Conservation (phyloP, 1,284 basidiomycete species). For the Cutaneotrichosporon spelunceum region DNA sequence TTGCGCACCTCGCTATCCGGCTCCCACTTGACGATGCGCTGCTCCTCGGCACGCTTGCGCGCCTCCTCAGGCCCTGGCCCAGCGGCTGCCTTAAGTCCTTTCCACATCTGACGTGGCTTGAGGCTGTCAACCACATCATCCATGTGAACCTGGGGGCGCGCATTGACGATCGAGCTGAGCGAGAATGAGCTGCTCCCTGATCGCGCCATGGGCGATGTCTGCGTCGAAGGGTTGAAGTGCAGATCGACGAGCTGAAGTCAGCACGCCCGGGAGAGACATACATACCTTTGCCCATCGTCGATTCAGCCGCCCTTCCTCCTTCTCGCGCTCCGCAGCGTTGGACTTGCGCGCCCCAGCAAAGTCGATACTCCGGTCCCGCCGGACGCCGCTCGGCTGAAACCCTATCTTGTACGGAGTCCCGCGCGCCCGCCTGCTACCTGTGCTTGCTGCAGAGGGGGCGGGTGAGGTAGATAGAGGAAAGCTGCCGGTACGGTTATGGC, state of each 20-base stretch:
- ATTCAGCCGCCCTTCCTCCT: conserved; percentile 75
- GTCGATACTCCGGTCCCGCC: conserved; percentile 69
- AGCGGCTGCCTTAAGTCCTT: conserved; percentile 59
- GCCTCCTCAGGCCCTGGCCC: conserved; percentile 56
- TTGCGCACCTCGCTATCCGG: conserved; percentile 70
- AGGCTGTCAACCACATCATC: conserved; percentile 38
- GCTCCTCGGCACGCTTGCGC: conserved; percentile 64
- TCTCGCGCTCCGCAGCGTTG: conserved; percentile 61
- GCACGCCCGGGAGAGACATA: neutral
- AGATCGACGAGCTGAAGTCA: conserved; percentile 61
- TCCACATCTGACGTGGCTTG: conserved; percentile 49
- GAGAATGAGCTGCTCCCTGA: conserved; percentile 38
- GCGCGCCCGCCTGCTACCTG: conserved; percentile 2
- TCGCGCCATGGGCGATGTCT: conserved; percentile 23
- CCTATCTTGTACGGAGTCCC: conserved; percentile 67
- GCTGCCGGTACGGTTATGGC: neutral
- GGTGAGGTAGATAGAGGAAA: neutral
- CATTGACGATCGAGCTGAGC: conserved; percentile 21
- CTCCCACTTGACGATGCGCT: conserved; percentile 93
- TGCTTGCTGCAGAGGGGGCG: conserved; percentile 2
- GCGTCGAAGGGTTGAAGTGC: conserved; percentile 63
- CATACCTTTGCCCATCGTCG: conserved; percentile 71
- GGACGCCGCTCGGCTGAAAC: conserved; percentile 75
- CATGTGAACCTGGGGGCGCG: conserved; percentile 6
- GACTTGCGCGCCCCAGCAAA: conserved; percentile 62